These are phyloP conservation scores for Scolecobasidium constrictum DNA, from an alignment of 2,329 filamentous ascomycete genomes.

Conservation along the genomic window DNA sequence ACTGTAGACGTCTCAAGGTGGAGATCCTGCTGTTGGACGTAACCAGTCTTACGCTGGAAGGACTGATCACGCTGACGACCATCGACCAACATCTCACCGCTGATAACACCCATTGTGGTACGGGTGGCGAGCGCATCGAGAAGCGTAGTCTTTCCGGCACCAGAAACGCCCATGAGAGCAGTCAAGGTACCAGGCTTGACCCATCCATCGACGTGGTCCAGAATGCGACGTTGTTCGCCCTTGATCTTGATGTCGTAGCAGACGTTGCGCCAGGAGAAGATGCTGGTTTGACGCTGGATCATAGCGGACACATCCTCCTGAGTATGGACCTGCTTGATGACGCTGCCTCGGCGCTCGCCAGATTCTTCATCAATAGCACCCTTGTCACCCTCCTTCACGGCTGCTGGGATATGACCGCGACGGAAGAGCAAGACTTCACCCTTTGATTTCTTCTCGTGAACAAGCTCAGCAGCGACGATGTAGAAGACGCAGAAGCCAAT, in stretches of 20 bases:
- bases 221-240: slow-evolving; percentile 58
- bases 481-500: slow-evolving; percentile 31
- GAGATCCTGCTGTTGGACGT: slow-evolving; percentile 87
- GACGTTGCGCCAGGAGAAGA: slow-evolving; percentile 80
- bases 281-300: slow-evolving; percentile 55
- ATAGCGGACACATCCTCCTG: not conserved
- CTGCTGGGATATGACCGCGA: slow-evolving; percentile 25
- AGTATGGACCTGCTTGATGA: slow-evolving; percentile 15
- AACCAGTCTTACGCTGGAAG: slow-evolving; percentile 87
- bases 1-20: slow-evolving; percentile 78
- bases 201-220: slow-evolving; percentile 84
- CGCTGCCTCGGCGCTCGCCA: slow-evolving; percentile 12
- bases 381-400: slow-evolving; percentile 11
- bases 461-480: slow-evolving; percentile 33
- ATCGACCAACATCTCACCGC: slow-evolving; percentile 77
- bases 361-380: slow-evolving; percentile 30
- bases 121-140: slow-evolving; percentile 78
- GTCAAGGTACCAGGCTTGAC: slow-evolving; percentile 87
- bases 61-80: slow-evolving; percentile 62
- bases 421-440: slow-evolving; percentile 41
- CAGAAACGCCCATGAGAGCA: slow-evolving; percentile 82
- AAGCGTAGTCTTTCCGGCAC: slow-evolving; percentile 89
- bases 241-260: slow-evolving; percentile 77
- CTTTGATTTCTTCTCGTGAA: slow-evolving; percentile 39
- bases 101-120: slow-evolving; percentile 79